Conservation (phyloP, 306 rosid species). For the Sicyos baderoa region DNA sequence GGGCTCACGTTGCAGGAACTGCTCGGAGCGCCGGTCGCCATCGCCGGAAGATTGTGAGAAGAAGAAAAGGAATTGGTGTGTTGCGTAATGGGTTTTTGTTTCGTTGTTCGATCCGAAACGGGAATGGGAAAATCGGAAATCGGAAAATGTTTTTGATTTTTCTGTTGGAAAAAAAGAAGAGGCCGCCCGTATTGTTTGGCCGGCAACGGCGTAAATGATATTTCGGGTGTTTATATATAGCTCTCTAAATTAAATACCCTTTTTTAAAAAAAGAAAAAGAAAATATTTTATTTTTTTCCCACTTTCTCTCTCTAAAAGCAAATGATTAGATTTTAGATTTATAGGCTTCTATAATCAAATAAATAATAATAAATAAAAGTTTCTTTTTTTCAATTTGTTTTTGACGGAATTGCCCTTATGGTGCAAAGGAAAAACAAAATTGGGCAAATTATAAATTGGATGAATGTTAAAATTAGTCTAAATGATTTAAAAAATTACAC, state of each 20-base stretch:
- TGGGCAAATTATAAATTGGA: no score
- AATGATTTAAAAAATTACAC: no score
- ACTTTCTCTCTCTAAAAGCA: conserved; percentile 7
- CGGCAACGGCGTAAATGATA: not conserved
- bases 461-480: no score
- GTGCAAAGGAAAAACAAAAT: no score
- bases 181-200: conserved; percentile 22
- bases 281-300: no score
- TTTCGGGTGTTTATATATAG: conserved; percentile 14
- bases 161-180: conserved; percentile 4
- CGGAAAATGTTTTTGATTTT: not conserved
- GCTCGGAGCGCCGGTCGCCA: conserved; percentile 27
- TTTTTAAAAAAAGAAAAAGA: no score
- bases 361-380: no score
- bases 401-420: not conserved
- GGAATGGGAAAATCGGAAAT: not conserved
- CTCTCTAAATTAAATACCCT: not conserved
- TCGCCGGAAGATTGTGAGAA: not conserved
- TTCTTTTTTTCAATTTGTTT: not conserved
- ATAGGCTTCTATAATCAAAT: not conserved
- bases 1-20: conserved; percentile 17
- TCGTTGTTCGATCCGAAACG: not conserved
- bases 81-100: not conserved
- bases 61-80: not conserved
- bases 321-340: conserved; percentile 13